Evolutionary conservation across 1,139 yeast species (phyloP), one percentile per base, ranked within the genome.

Genomic region (Nadsonia commutata): DNA sequence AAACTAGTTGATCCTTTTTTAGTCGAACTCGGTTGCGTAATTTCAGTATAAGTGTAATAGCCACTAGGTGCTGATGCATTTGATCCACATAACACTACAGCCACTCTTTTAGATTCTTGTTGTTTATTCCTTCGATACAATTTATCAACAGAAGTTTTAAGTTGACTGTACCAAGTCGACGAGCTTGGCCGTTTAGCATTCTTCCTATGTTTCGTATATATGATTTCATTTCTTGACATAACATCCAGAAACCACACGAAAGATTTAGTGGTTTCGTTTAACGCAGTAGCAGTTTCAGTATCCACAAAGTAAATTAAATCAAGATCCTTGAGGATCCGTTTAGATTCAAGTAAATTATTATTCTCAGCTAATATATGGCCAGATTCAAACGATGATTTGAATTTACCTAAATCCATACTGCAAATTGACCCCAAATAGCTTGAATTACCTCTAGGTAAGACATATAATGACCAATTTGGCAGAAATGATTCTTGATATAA

Each of bases 381-480:
- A 5, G 33, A 13, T 27, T 27, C 33, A 13, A 6, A 27, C 5
- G 5, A 13, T 13, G 16, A 13, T 27, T 27, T 27, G 16, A 27
- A 27, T 11, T 27, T 4, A 27, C 33, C 16, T 16, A 27, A 27
- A 27, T 27, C 33, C 33, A 27, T 27, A 27, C 33, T 27, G n/a
- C 33, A 27, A 4, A 27, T 13, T 27, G 33, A 27, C 13, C 33
- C 33, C 5, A 27, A 16, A 27, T 27, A 27, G n/a, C 4, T 27
- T 4, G 33, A 27, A 13, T 27, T 27, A 4, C 33, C 33, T 13
- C 33, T 13, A 4, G 33, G 33, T 27, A 27, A 9, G 5, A 9
- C n/a, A 9, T 27, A 27, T 13, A 27, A 27, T 4, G 33, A 16
- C 78, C 88, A 76, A 21, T 58, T 51, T 8, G 47, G 51, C 20